A percentile compares a stretch with the other conserved stretches of the same genome.
phyloP scores from a whole-genome alignment of 768 basidiomycete genomes.

The Cystofilobasidium macerans region DNA sequence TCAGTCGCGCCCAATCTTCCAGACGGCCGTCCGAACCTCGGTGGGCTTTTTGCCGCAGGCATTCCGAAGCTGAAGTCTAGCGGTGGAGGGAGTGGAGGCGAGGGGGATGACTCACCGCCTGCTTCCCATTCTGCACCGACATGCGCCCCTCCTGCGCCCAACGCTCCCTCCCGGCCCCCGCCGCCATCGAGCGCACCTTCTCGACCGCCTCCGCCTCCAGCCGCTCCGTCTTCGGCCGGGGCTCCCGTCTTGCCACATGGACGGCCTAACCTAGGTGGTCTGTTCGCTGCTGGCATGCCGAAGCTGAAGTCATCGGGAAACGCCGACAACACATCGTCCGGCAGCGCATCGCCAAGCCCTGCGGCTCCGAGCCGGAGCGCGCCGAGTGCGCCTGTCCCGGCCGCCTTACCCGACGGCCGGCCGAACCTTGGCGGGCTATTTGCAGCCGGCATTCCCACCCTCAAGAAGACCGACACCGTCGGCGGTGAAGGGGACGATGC shows the following conservation, averaged over 20 bases:
- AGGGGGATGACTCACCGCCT: no score
- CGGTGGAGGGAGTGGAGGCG: no score
- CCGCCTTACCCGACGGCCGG: not conserved
- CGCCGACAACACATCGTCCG: no score
- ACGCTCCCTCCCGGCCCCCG: not conserved
- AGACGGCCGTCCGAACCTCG: slow-evolving; percentile 64
- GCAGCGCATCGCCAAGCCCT: no score
- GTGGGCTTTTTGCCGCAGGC: slow-evolving; percentile 75
- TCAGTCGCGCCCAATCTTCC: not conserved
- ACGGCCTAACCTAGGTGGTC: slow-evolving; percentile 67
- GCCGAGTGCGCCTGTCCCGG: not conserved
- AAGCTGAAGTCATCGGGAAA: slow-evolving; percentile 55
- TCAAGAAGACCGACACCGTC: slow-evolving; percentile 4
- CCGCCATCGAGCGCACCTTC: not conserved
- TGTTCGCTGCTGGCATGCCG: slow-evolving; percentile 87
- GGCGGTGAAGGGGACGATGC: not conserved
- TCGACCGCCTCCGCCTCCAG: not conserved
- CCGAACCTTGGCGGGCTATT: slow-evolving; percentile 24
- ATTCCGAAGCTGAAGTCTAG: slow-evolving; percentile 78
- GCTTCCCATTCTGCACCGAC: no score
- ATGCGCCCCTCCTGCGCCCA: no score
- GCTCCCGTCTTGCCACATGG: slow-evolving; percentile 39
- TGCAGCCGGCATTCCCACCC: slow-evolving; percentile 10
- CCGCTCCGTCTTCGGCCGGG: slow-evolving; percentile 30
- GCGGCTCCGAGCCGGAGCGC: not conserved